Evolutionary conservation across 1,284 basidiomycete genomes (phyloP).

Genomic region (Boletus semigastroideus): DNA sequence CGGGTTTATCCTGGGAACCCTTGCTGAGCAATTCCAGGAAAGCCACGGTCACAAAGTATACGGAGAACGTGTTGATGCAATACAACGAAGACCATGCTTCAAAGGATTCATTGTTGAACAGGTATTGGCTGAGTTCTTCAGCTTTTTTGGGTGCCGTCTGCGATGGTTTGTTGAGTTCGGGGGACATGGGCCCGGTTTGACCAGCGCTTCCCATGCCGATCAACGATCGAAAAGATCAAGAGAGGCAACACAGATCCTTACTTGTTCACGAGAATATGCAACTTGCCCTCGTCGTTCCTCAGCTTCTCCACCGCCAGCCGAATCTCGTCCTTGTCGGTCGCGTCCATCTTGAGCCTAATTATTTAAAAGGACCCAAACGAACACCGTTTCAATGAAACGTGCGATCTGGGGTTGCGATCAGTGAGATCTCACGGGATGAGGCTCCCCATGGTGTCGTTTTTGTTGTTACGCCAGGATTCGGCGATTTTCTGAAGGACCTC

Average conservation of each 20-base stretch:
- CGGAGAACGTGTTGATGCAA: conserved; percentile 65
- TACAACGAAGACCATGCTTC: conserved; percentile 63
- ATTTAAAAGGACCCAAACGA: neutral
- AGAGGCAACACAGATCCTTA: conserved; percentile 32
- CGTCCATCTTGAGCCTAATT: conserved; percentile 70
- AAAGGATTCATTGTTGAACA: conserved; percentile 67
- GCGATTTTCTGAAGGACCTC: conserved; percentile 61
- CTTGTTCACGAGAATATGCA: conserved; percentile 84
- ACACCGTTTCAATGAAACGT: neutral
- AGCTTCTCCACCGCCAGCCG: conserved; percentile 47
- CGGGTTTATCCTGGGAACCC: conserved; percentile 57
- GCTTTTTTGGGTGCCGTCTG: conserved; percentile 60
- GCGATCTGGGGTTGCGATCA: conserved; percentile 1
- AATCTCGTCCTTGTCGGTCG: conserved; percentile 69
- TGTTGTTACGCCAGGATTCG: conserved; percentile 44
- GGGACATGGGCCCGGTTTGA: conserved; percentile 60
- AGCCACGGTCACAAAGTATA: conserved; percentile 73
- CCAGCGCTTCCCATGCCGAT: conserved; percentile 53
- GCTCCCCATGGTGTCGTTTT: conserved; percentile 40
- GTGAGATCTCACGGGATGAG: conserved; percentile 54
- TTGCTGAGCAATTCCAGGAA: conserved; percentile 74
- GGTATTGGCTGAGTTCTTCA: conserved; percentile 58
- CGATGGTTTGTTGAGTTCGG: conserved; percentile 54
- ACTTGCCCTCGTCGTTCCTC: conserved; percentile 52
- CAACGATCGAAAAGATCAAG: conserved; percentile 1